These are phyloP conservation scores for Colletotrichum endophyticum DNA, from an alignment of 2,329 filamentous ascomycete genomes.

Conservation along the genomic window DNA sequence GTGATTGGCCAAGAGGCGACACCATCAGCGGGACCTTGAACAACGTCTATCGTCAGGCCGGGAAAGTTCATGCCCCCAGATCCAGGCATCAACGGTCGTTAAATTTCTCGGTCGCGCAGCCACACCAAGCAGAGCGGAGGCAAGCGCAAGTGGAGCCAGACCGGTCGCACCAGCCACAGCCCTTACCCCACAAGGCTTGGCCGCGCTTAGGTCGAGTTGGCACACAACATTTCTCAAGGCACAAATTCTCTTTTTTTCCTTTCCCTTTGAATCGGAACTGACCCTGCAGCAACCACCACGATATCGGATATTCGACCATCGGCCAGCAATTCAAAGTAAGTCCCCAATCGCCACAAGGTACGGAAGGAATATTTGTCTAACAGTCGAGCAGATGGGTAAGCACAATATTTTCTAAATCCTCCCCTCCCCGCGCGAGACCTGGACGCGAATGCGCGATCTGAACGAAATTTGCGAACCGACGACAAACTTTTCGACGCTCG, in stretches of 20 bases:
- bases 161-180: background rate
- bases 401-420: conserved; percentile 26
- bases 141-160: background rate
- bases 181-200: background rate
- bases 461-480: conserved; percentile 12
- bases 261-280: conserved; percentile 1
- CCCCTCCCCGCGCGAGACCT: background rate
- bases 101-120: background rate
- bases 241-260: conserved; percentile 15
- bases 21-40: background rate
- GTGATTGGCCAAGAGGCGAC: background rate
- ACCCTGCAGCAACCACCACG: conserved; percentile 22
- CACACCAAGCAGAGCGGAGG: background rate
- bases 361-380: conserved; percentile 36
- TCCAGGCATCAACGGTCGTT: background rate
- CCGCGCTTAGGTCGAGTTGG: conserved; percentile 1
- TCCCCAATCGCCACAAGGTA: background rate
- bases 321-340: conserved; percentile 24
- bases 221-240: conserved; percentile 8
- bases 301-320: conserved; percentile 23
- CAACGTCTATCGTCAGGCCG: background rate
- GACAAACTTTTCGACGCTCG: background rate
- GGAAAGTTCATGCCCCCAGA: background rate
- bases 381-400: conserved; percentile 65
- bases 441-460: background rate